Conservation (phyloP, 2,329 filamentous ascomycete species). For the Aspergillus vadensis region DNA sequence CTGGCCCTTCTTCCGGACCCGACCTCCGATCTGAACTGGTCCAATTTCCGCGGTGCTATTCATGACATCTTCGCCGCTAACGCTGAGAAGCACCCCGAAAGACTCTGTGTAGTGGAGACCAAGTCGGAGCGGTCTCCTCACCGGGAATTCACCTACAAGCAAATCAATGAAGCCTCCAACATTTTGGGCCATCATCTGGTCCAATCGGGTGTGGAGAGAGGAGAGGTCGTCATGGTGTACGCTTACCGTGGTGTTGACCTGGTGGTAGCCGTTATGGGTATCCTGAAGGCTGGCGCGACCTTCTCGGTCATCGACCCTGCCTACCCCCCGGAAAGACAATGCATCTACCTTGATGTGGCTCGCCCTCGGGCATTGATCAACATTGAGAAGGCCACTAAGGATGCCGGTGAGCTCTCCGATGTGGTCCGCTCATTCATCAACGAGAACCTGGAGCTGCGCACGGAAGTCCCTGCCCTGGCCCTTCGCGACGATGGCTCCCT, state of each 20-base stretch:
- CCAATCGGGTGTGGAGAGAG: constrained; percentile 69
- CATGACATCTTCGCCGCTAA: constrained; percentile 48
- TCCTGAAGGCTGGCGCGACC: constrained; percentile 60
- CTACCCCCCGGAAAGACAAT: constrained; percentile 79
- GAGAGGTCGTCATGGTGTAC: constrained; percentile 93
- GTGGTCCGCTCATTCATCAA: constrained; percentile 69
- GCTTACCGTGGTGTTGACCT: constrained; percentile 79
- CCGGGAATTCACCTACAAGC: constrained; percentile 75
- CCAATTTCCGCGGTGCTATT: constrained; percentile 46
- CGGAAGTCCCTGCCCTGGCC: constrained; percentile 71
- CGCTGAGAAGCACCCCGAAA: constrained; percentile 68
- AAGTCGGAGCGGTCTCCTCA: constrained; percentile 54
- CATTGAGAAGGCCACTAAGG: constrained; percentile 71
- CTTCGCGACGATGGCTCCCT: constrained; percentile 72
- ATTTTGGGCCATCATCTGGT: constrained; percentile 77
- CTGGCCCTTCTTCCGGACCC: constrained; percentile 43
- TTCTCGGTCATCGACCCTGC: constrained; percentile 72
- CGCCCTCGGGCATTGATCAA: constrained; percentile 71
- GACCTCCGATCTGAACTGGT: constrained; percentile 48
- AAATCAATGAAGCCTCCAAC: constrained; percentile 85
- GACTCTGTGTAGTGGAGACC: constrained; percentile 69
- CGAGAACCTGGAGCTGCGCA: constrained; percentile 70
- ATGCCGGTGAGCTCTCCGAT: constrained; percentile 64
- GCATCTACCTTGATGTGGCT: constrained; percentile 80
- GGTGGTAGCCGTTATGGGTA: constrained; percentile 79